Base-by-base conservation (phyloP, 495 filamentous ascomycete genomes). In the Tuber magnatum region DNA sequence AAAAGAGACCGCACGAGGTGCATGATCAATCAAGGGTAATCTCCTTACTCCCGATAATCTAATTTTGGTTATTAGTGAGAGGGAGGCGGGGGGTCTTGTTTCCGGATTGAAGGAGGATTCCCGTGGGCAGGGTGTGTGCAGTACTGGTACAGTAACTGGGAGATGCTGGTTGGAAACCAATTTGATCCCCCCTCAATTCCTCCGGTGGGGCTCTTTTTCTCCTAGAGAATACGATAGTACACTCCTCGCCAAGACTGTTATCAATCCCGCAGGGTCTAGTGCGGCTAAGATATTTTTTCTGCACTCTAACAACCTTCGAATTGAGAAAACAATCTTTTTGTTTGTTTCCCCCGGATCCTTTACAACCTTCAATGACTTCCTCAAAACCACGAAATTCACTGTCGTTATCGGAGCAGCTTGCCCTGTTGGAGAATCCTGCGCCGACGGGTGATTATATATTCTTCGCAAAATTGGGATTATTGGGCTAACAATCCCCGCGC, bases 371-470 rank as follows among this genome's bases (percentile, higher is more conserved):
- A 78, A 81, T 81, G 80, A 69, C 79, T 71, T 81, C 76, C 41
- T 71, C 74, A 68, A 81, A 81, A 39, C 74, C 80, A 32, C 77
- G 77, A 65, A 75, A 76, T 70, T 72, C 77, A 0, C 79, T 81
- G 35, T 85, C 89, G n/a, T 83, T 89, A 51, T 88, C 87, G n/a
- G 88, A 91, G 78, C 89, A 91, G 82, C 84, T 91, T 73, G 88
- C 88, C 68, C 88, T 91, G 69, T 82, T 92, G 4, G 87, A 91
- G 38, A 88, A 90, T 81, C 87, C 88, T 71, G 85, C 88, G 68
- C 88, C 89, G 7, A 88, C 86, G 83, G 90, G 90, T 91, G 83
- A 42, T 78, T 77, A 28, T 28, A 46, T 12, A 38, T 46, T 56
- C 18, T 65, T 65, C 56, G 35, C 28, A 35, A 65, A 28, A 35